A percentile compares a stretch with the other conserved stretches of the same genome.
Conservation (phyloP, 768 basidiomycete species). For the button mushroom (Agaricus bisporus) region DNA sequence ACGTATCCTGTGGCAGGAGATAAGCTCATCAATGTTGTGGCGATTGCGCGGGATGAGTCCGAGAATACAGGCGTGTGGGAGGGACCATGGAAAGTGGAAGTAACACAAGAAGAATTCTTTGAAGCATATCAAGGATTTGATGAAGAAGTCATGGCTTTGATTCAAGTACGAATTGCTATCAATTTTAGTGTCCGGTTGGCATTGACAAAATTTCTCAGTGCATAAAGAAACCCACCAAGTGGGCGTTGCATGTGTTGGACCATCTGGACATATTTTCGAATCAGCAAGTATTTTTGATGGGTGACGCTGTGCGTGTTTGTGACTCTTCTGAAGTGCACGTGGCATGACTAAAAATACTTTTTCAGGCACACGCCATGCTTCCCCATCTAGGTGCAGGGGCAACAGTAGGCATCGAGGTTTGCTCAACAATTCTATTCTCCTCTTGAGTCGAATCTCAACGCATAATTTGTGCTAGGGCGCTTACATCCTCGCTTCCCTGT, state of each 20-base stretch:
- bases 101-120: slow-evolving; percentile 9
- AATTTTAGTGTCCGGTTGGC: no score
- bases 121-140: slow-evolving; percentile 13
- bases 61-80: slow-evolving; percentile 10
- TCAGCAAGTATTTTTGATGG: slow-evolving; percentile 16
- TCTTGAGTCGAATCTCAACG: not conserved
- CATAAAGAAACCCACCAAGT: slow-evolving; percentile 14
- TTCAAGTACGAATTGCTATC: slow-evolving; percentile 8
- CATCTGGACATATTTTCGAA: slow-evolving; percentile 14
- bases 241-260: slow-evolving; percentile 17
- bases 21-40: slow-evolving; percentile 39
- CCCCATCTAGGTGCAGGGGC: slow-evolving; percentile 44
- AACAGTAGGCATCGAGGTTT: slow-evolving; percentile 40
- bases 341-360: not conserved
- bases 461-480: not conserved
- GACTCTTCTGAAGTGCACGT: not conserved
- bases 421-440: not conserved
- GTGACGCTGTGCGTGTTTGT: slow-evolving; percentile 17
- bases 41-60: slow-evolving; percentile 21
- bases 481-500: not conserved
- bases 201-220: slow-evolving; percentile 6
- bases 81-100: slow-evolving; percentile 16
- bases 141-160: slow-evolving; percentile 10
- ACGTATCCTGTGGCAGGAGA: slow-evolving; percentile 43
- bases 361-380: slow-evolving; percentile 38